Evolutionary conservation across 2,329 filamentous ascomycete species (phyloP).

Genomic region (Trichophyton rubrum): DNA sequence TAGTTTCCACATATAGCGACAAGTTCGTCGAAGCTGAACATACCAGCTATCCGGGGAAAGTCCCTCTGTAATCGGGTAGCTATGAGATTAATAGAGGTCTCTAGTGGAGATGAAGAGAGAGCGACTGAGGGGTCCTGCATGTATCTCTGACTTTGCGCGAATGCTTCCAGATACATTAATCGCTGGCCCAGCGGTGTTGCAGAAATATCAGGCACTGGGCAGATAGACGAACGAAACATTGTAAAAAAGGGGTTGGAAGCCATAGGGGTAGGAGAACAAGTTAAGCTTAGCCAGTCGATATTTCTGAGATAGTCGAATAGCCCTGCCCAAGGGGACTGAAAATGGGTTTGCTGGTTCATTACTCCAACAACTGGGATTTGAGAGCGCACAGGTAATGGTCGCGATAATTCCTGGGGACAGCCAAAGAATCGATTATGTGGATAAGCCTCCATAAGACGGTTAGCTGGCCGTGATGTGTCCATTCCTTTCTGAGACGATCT

Average conservation of each 20-base stretch:
- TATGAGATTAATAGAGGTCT: conserved; percentile 10
- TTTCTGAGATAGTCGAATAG: conserved; percentile 14
- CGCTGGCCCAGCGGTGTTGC: conserved; percentile 13
- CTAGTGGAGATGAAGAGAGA: conserved; percentile 5
- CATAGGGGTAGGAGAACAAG: conserved; percentile 8
- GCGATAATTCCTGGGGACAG: conserved; percentile 8
- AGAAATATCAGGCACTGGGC: conserved; percentile 12
- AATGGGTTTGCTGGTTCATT: conserved; percentile 4
- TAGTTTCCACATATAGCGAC: conserved; percentile 11
- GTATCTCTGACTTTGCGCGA: conserved; percentile 12
- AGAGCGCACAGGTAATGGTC: conserved; percentile 8
- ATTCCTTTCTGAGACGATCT: conserved; percentile 14
- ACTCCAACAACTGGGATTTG: not conserved
- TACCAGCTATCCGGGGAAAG: conserved; percentile 10
- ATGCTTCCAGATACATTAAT: conserved; percentile 14
- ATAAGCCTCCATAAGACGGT: conserved; percentile 7
- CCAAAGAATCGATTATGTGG: conserved; percentile 9
- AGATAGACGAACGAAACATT: conserved; percentile 14
- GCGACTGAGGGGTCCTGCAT: conserved; percentile 9
- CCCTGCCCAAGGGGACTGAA: conserved; percentile 12
- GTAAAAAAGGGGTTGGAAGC: conserved; percentile 12
- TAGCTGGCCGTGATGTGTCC: conserved; percentile 7
- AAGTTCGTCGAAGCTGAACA: conserved; percentile 13
- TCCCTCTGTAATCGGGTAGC: conserved; percentile 12
- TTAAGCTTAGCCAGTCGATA: conserved; percentile 13